Evolutionary conservation across 1,139 yeast genomes (phyloP).

Genomic region (Scheffersomyces parashehatae): DNA sequence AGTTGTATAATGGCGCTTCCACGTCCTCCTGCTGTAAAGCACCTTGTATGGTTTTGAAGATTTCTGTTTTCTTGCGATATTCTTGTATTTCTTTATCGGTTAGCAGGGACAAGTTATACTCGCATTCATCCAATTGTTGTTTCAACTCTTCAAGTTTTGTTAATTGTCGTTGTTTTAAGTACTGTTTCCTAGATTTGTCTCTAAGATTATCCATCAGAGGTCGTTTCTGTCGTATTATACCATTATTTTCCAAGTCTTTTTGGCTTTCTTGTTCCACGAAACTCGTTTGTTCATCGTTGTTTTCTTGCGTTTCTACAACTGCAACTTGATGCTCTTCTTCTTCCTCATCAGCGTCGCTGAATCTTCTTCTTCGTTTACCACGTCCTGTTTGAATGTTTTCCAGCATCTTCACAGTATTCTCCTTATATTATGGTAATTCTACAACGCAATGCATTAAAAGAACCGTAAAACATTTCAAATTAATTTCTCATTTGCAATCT

Average conservation of each 20-base stretch:
- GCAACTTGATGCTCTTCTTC: constrained; percentile 20
- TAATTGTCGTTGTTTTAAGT: constrained; percentile 35
- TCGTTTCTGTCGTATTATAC: neutral
- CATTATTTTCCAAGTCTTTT: constrained; percentile 7
- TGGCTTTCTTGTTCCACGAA: constrained; percentile 1
- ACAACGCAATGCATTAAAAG: neutral
- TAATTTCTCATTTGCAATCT: neutral
- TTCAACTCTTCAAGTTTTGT: constrained; percentile 22
- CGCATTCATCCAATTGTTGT: constrained; percentile 47
- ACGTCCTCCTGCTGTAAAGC: constrained; percentile 1
- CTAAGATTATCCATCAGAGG: neutral
- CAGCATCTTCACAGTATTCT: constrained; percentile 1
- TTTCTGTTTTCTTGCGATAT: constrained; percentile 47
- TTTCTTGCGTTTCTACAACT: constrained; percentile 38
- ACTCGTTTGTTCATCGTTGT: neutral
- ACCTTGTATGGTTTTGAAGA: constrained; percentile 32
- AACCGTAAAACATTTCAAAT: neutral
- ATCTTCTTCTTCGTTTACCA: constrained; percentile 19
- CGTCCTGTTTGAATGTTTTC: constrained; percentile 14
- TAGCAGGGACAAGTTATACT: constrained; percentile 52
- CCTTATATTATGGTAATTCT: neutral
- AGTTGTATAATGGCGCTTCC: constrained; percentile 1
- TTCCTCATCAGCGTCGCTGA: constrained; percentile 14
- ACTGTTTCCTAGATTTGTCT: constrained; percentile 18
- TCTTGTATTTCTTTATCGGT: constrained; percentile 53